Evolutionary conservation across 1,284 basidiomycete genomes (phyloP), one percentile per base, ranked within the genome.

Genomic region (Sanghuangporus weigelae): DNA sequence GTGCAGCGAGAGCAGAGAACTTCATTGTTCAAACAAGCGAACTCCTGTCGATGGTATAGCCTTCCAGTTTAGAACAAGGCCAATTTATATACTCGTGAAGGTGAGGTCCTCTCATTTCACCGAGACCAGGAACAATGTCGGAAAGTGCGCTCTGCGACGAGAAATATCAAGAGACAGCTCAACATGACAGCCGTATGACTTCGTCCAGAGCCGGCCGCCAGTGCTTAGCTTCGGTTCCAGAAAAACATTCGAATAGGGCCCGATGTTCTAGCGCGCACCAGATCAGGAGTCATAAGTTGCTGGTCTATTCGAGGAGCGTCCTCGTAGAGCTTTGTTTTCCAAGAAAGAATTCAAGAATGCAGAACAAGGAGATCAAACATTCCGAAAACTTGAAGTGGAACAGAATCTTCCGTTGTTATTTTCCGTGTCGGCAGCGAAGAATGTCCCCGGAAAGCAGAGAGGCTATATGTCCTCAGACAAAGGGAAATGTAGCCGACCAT

Each of bases 1-100:
- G 65, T 7, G 65, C 56, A 21, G 62, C 53, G 26, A 66, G 63
- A n/a, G 42, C 59, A 42, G 65, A 38, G 54, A 61, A 64, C 63
- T 64, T 66, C 65, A 66, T 66, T 50, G 16, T 46, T 57, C 64
- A 48, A 26, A 35, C 50, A 23, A 48, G 26, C 14, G 36, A 10
- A 8, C 44, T 10, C 14, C 31, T 59, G 59, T 51, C 21, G 19
- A 31, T 19, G 44, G 19, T 58, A 48, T 14, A 36, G 61, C 39
- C 40, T 19, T 35, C 19, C n/a, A 35, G 14, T 35, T 51, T 26
- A 16, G 36, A 44, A 19, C 21, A 5, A n/a, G 12, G 12, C 26
- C 63, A 50, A 62, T 61, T 61, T 65, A 65, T 65, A 62, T 26
- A 40, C 14, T 48, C 14, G 11, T 38, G 31, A 16, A 26, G 31